phyloP scores from a whole-genome alignment of 164 flowering plant species.

The Berberis thunbergii region DNA sequence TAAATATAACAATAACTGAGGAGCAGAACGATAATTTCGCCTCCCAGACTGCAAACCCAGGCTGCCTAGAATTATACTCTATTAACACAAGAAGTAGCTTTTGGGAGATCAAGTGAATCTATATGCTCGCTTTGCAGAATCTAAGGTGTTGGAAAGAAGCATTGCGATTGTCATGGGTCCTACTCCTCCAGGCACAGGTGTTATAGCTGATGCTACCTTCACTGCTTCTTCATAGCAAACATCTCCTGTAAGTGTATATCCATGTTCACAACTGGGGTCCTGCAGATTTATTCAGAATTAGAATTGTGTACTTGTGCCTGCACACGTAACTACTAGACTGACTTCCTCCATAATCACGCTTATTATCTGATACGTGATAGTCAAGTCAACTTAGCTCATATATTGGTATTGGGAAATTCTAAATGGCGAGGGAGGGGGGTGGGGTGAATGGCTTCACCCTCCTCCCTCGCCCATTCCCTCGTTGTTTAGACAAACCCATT shows the following conservation, averaged over 20 bases:
- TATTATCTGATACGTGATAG: neutral
- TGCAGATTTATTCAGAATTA: slow-evolving; percentile 15
- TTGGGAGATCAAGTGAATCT: slow-evolving; percentile 5
- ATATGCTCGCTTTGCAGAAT: slow-evolving; percentile 57
- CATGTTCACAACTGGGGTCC: slow-evolving; percentile 53
- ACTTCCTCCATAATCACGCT: neutral
- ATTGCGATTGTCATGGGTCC: slow-evolving; percentile 95
- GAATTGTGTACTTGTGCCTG: neutral
- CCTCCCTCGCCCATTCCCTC: neutral
- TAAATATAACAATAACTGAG: no score
- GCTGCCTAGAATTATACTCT: no score
- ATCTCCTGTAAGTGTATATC: slow-evolving; percentile 66
- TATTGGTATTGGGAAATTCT: neutral
- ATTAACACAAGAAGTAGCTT: neutral
- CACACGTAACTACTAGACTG: neutral
- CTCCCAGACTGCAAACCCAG: no score
- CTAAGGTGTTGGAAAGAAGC: slow-evolving; percentile 83
- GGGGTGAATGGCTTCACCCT: no score
- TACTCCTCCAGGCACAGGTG: slow-evolving; percentile 96
- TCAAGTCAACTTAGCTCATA: neutral
- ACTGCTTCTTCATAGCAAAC: slow-evolving; percentile 86
- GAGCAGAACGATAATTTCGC: no score
- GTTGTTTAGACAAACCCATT: neutral
- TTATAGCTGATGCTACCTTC: slow-evolving; percentile 60
- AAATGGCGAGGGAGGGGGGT: no score